Evolutionary conservation across 441 rosid genomes (phyloP).

Genomic region (Erodium moschatum): DNA sequence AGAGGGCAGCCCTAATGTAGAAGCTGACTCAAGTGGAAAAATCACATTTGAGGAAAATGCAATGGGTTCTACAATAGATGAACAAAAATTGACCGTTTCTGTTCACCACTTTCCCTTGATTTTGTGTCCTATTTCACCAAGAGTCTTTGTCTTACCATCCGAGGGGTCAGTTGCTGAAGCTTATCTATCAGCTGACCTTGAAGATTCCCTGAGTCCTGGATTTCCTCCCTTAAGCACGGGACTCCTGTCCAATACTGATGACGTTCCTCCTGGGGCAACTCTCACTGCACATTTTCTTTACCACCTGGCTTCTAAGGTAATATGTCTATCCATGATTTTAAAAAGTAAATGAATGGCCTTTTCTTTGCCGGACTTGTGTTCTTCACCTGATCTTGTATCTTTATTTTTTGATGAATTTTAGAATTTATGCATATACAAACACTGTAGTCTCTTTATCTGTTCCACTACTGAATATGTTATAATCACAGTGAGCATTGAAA

Average conservation of each 20-base stretch:
- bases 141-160: constrained; percentile 85
- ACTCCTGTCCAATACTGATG: constrained; percentile 52
- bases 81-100: constrained; percentile 44
- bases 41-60: constrained; percentile 1
- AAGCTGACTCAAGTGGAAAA: constrained; percentile 33
- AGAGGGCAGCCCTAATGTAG: constrained; percentile 38
- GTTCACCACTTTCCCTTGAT: constrained; percentile 86
- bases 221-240: constrained; percentile 75
- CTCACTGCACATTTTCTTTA: constrained; percentile 88
- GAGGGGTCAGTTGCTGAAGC: constrained; percentile 91
- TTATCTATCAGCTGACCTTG: constrained; percentile 50
- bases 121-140: constrained; percentile 75
- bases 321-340: constrained; percentile 12
- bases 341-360: neutral
- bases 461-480: no score
- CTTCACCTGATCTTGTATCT: neutral
- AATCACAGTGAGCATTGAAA: no score
- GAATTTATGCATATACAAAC: neutral
- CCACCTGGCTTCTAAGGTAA: constrained; percentile 76
- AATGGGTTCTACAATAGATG: constrained; percentile 31
- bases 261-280: constrained; percentile 73
- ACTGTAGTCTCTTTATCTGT: neutral
- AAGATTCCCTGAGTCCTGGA: constrained; percentile 77
- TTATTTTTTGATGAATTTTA: neutral
- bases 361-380: constrained; percentile 9